Evolutionary conservation across 306 rosid genomes (phyloP).

Genomic region (Sindora glabra): DNA sequence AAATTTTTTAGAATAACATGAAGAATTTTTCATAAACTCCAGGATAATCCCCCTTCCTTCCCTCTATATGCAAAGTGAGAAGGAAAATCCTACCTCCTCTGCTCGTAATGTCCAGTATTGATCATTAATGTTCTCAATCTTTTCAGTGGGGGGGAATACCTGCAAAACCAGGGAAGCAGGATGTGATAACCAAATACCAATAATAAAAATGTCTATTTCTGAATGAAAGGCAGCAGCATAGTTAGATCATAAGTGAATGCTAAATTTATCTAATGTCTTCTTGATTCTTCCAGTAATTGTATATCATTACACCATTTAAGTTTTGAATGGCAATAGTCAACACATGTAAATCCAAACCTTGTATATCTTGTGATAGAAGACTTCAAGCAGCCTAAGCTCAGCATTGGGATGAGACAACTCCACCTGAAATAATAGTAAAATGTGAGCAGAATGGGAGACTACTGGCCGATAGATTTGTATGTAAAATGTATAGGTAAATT

Average conservation of each 20-base stretch:
- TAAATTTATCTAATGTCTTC: background rate
- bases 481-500: background rate
- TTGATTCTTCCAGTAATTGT: background rate
- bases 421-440: slow-evolving; percentile 31
- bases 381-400: slow-evolving; percentile 77
- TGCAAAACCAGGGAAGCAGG: slow-evolving; percentile 16
- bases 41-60: too few species aligned
- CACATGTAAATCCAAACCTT: slow-evolving; percentile 36
- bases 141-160: slow-evolving; percentile 76
- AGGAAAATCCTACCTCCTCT: slow-evolving; percentile 53
- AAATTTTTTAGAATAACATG: background rate
- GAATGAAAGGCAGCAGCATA: background rate
- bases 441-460: background rate
- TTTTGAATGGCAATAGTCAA: background rate
- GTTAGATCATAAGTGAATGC: background rate
- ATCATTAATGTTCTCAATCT: slow-evolving; percentile 76
- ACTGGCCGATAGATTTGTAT: too few species aligned
- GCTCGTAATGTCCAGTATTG: slow-evolving; percentile 89
- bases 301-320: background rate
- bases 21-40: slow-evolving; percentile 4
- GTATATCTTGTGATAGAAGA: slow-evolving; percentile 84
- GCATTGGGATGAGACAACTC: slow-evolving; percentile 71
- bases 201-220: background rate
- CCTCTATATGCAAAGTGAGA: background rate
- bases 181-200: slow-evolving; percentile 6